Percentiles rank a stretch among this genome's conserved stretches.
Conservation (phyloP, 805 yeast species). For the Debaryomyces hansenii region DNA sequence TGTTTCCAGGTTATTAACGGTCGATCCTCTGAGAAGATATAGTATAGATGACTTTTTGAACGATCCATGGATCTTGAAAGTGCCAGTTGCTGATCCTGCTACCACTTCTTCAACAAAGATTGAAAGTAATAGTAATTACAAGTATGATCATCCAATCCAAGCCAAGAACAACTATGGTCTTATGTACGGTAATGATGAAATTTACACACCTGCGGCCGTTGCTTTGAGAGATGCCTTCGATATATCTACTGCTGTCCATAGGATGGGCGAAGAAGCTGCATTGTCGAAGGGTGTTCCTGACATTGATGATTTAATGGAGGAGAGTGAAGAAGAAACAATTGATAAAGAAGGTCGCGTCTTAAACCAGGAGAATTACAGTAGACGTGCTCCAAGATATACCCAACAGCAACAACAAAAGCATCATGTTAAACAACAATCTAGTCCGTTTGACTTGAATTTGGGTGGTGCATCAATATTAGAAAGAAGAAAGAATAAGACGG, state of each 20-base stretch:
- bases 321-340: slow-evolving; percentile 25
- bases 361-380: not conserved
- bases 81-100: slow-evolving; percentile 4
- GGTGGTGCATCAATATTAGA: slow-evolving; percentile 55
- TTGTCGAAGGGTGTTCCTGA: slow-evolving; percentile 18
- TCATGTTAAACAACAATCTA: not conserved
- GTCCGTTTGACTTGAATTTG: slow-evolving; percentile 46
- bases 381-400: slow-evolving; percentile 9
- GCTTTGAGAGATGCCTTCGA: slow-evolving; percentile 86
- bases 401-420: slow-evolving; percentile 3
- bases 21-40: slow-evolving; percentile 66
- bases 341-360: slow-evolving; percentile 13
- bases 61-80: slow-evolving; percentile 68
- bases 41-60: slow-evolving; percentile 68
- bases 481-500: slow-evolving; percentile 33
- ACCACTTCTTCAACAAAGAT: not conserved
- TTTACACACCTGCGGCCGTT: slow-evolving; percentile 72
- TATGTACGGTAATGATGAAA: slow-evolving; percentile 18
- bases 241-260: slow-evolving; percentile 80
- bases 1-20: slow-evolving; percentile 66
- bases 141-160: not conserved
- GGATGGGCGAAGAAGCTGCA: slow-evolving; percentile 68
- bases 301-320: slow-evolving; percentile 35
- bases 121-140: slow-evolving; percentile 1
- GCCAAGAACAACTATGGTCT: not conserved